Base-by-base conservation (phyloP, 257 asterid genomes). In the Jacaranda copaia region DNA sequence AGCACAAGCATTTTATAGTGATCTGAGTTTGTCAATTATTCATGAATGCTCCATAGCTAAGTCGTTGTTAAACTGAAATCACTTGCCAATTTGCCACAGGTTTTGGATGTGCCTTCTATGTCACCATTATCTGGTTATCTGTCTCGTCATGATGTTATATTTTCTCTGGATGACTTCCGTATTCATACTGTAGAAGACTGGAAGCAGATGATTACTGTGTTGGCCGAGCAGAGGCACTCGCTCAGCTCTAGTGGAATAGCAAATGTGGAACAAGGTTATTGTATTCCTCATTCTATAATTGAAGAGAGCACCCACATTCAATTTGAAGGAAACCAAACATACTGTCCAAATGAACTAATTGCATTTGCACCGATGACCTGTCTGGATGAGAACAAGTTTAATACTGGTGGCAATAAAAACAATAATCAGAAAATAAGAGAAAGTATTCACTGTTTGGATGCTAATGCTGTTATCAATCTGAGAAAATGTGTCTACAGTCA, bases 111-210 rank as follows among this genome's bases (percentile, higher is more conserved):
- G 77, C 85, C 95, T 79, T 68, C 88, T n/a, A 14, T 51, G 57
- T 92, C 97, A 57, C 93, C 97, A 12, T 74, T 92, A 42, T 81
- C 92, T 62, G 81, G 90, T 57, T 89, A 85, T 81, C 83, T 94
- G 67, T 88, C 96, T 75, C 87, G 91, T 25, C 77, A 81, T 51
- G 95, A 91, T 79, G 80, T 92, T 75, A 86, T 94, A 59, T 66
- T 81, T 40, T 88, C 97, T 66, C 46, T 92, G 68, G 88, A 87
- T 84, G 92, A 81, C 58, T 59, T 71, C 77, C 92, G n/a, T 71
- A 71, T 89, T 60, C 86, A 77, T 79, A 82, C 83, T 68, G 81
- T 77, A 12, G 89, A 89, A 70, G 93, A 88, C 75, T 92, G 99
- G 98, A 87, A 76, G 78, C 88, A 81, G 73, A 66, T 19, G 16